A percentile compares a stretch with the other conserved stretches of the same genome.
These are phyloP conservation scores for Candida pini DNA, from an alignment of 805 yeast species.

Conservation along the genomic window DNA sequence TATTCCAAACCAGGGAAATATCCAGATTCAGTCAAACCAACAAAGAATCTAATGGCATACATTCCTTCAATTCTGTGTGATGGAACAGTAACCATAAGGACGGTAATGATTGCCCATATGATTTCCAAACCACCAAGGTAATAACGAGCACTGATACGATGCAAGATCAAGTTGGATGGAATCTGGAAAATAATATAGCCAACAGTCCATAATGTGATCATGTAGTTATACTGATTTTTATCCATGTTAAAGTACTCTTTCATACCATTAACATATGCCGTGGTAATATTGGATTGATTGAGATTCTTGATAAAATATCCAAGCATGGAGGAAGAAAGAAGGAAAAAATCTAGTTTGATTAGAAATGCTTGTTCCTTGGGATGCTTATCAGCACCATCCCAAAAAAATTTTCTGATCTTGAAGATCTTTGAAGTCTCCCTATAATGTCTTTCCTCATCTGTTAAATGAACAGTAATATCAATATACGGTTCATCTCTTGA, in stretches of 20 bases:
- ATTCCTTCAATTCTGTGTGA: constrained; percentile 22
- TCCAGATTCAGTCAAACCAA: constrained; percentile 44
- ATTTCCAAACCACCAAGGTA: constrained; percentile 40
- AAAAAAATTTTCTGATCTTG: constrained; percentile 12
- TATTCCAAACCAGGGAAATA: constrained; percentile 46
- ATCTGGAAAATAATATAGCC: constrained; percentile 45
- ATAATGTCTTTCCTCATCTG: constrained; percentile 4
- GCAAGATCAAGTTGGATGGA: constrained; percentile 41
- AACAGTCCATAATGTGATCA: constrained; percentile 40
- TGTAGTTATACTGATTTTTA: constrained; percentile 44
- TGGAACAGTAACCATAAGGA: constrained; percentile 29
- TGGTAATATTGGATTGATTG: constrained; percentile 52
- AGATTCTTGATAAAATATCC: constrained; percentile 64
- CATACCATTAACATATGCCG: constrained; percentile 66
- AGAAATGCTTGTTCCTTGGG: constrained; percentile 32
- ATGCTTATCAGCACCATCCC: constrained; percentile 31
- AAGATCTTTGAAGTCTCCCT: constrained; percentile 1
- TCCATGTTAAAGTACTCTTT: constrained; percentile 39
- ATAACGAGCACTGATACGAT: constrained; percentile 36
- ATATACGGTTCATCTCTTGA: too few species aligned
- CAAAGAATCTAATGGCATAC: constrained; percentile 30
- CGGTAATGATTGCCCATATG: constrained; percentile 38
- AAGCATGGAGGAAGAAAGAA: constrained; percentile 46
- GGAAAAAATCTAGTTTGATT: constrained; percentile 47
- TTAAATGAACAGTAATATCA: constrained; percentile 6